phyloP scores from a whole-genome alignment of 805 yeast genomes.

The Yarrowia hollandica region DNA sequence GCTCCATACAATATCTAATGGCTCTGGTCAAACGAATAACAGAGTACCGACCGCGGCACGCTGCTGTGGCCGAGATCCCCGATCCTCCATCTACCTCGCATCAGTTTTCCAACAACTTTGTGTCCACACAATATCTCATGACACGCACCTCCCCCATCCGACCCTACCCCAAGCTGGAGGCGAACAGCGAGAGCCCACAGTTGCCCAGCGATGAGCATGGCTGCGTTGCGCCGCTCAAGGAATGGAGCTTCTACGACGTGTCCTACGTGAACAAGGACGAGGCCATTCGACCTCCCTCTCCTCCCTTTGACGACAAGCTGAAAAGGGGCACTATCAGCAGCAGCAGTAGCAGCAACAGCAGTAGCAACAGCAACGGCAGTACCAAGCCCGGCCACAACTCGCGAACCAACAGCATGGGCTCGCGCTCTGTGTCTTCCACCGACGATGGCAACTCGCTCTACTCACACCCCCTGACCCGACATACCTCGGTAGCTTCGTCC shows the following conservation, averaged over 20 bases:
- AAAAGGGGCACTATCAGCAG: too few species aligned
- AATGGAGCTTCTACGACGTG: constrained; percentile 24
- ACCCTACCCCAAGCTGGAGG: constrained; percentile 4
- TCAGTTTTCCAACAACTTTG: constrained; percentile 24
- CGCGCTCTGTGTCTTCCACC: constrained; percentile 1
- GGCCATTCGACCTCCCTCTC: constrained; percentile 16
- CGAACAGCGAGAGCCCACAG: neutral
- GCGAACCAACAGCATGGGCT: constrained; percentile 24
- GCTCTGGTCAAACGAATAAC: constrained; percentile 26
- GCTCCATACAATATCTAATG: neutral
- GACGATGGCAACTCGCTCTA: constrained; percentile 16
- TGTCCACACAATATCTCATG: constrained; percentile 9
- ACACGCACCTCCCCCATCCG: constrained; percentile 14
- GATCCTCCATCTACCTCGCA: constrained; percentile 23
- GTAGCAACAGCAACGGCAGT: too few species aligned
- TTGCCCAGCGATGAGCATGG: constrained; percentile 1
- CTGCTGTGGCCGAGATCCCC: constrained; percentile 20
- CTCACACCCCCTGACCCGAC: constrained; percentile 5
- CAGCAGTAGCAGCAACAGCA: too few species aligned
- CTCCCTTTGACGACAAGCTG: neutral
- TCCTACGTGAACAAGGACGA: constrained; percentile 6
- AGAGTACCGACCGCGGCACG: constrained; percentile 26
- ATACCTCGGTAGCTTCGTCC: neutral
- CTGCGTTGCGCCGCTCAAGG: constrained; percentile 4
- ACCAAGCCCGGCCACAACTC: neutral